Conservation (phyloP, 1,284 basidiomycete genomes). For the Ceratobasidium sp. region DNA sequence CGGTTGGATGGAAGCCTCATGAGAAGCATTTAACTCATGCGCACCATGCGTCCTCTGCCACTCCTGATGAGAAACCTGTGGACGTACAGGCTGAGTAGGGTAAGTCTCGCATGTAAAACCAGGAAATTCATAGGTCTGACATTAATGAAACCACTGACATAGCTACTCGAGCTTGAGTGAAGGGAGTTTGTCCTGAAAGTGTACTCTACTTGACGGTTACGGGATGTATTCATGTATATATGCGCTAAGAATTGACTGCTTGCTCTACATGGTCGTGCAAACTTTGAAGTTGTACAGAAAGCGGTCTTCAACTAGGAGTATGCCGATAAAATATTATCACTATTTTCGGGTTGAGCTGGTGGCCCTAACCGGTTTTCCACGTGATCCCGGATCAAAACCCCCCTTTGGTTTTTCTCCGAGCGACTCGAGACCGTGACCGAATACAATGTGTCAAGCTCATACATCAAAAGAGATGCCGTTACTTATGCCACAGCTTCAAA, state of each 20-base stretch:
- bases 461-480: too few species aligned
- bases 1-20: constrained; percentile 69
- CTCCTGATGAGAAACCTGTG: constrained; percentile 32
- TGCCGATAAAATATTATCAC: background rate
- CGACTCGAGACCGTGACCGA: too few species aligned
- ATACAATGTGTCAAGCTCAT: too few species aligned
- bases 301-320: background rate
- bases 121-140: background rate
- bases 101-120: background rate
- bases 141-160: background rate
- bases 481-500: too few species aligned
- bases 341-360: too few species aligned
- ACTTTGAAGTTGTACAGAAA: background rate
- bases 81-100: constrained; percentile 26
- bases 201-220: background rate
- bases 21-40: constrained; percentile 42
- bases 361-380: too few species aligned
- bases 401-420: too few species aligned
- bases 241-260: constrained; percentile 1
- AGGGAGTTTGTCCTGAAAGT: background rate
- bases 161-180: constrained; percentile 1
- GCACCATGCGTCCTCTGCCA: constrained; percentile 5
- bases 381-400: background rate
- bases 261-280: too few species aligned
- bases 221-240: constrained; percentile 9